Evolutionary conservation across 2,329 filamentous ascomycete species (phyloP).

Genomic region (Aphanocladium album): DNA sequence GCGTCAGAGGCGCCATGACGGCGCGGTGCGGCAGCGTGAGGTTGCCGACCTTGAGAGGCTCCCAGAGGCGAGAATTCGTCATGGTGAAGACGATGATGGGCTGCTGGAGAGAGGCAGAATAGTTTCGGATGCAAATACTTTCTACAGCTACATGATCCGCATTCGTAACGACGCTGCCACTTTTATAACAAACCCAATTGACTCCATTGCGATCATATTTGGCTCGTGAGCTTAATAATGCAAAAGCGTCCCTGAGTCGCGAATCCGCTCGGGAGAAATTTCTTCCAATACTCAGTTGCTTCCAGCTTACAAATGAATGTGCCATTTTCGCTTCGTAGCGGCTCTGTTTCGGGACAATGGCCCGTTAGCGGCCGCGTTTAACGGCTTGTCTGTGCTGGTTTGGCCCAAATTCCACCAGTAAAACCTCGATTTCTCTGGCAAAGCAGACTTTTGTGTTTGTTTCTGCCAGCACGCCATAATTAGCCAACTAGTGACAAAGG

Average conservation of each 20-base stretch:
- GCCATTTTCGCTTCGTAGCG: not conserved
- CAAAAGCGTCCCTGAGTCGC: not conserved
- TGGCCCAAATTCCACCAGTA: not conserved
- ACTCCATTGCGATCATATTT: not conserved
- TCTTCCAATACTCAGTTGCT: not conserved
- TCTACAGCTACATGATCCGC: not conserved
- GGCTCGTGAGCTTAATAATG: not conserved
- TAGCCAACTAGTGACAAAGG: not conserved
- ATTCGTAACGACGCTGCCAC: not conserved
- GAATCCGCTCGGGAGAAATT: not conserved
- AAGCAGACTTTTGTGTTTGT: not conserved
- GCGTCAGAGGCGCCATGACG: conserved; percentile 52
- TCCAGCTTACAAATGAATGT: not conserved
- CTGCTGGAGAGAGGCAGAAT: not conserved
- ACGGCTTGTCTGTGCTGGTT: not conserved
- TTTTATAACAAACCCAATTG: not conserved
- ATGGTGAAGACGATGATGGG: conserved; percentile 12
- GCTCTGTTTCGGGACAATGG: not conserved
- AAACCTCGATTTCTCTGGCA: not conserved
- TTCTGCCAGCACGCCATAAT: not conserved
- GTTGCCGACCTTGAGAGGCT: conserved; percentile 33
- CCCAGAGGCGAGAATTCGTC: conserved; percentile 30
- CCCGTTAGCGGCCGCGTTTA: not conserved
- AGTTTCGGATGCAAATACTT: not conserved
- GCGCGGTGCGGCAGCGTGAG: conserved; percentile 34